These are phyloP conservation scores for Diphasiastrum complanatum DNA, from an alignment of 83 land plant genomes.

Conservation along the genomic window DNA sequence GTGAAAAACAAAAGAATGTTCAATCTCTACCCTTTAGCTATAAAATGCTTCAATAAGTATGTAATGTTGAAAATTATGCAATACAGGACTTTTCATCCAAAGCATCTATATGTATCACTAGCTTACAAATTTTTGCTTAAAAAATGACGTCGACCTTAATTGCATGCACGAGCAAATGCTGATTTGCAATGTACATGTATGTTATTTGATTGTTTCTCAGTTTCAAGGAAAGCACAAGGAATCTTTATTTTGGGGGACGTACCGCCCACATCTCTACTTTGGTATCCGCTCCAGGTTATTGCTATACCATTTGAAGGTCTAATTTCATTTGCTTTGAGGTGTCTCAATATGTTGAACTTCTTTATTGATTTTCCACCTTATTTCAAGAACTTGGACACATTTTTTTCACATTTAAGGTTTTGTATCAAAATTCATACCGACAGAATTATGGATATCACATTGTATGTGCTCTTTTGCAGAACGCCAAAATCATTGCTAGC, in stretches of 20 bases:
- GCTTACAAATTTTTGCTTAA: no score
- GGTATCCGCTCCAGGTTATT: slow-evolving; percentile 85
- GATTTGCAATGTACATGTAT: neutral
- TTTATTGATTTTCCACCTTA: no score
- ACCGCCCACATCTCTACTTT: slow-evolving; percentile 80
- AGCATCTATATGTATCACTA: no score
- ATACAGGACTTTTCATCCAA: no score
- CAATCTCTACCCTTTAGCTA: no score
- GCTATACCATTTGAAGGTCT: neutral
- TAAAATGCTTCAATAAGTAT: no score
- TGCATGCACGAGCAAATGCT: no score
- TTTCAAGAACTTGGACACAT: neutral
- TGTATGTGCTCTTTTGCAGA: slow-evolving; percentile 34
- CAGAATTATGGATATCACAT: neutral
- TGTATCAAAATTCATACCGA: neutral
- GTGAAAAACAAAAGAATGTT: no score
- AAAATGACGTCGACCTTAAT: neutral
- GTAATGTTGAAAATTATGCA: no score
- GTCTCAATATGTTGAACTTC: no score
- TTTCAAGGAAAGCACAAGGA: slow-evolving; percentile 87
- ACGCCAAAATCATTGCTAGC: slow-evolving; percentile 74
- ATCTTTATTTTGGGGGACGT: slow-evolving; percentile 90
- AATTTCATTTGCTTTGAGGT: neutral
- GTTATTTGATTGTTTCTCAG: slow-evolving; percentile 27
- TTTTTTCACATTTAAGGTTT: neutral